Evolutionary conservation across 2,329 filamentous ascomycete species (phyloP), one percentile per base, ranked within the genome.

Genomic region (Xylariaceae sp.): DNA sequence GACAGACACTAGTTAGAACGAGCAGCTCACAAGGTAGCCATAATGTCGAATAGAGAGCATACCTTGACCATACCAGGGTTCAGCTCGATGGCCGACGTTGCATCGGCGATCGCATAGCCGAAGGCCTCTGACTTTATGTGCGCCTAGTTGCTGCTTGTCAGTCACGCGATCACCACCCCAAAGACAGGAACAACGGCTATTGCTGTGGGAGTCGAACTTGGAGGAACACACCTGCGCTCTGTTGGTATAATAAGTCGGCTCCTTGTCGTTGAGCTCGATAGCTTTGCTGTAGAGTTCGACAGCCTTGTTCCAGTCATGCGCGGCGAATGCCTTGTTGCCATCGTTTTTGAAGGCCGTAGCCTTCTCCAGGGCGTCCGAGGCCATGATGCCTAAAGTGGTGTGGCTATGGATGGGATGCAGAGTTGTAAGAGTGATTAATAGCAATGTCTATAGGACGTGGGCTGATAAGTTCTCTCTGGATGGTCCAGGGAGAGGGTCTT

Each of bases 121-220:
- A 91, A 97, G 17, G 92, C 84, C 71, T 99, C 94, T 36, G 92
- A 85, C 74, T 96, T 97, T 70, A 99, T 92, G 68, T 99, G 81
- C 57, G 89, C 89, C 90, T 96, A 48, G 22, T 18, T 45, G 45
- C 19, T 30, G 43, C 11, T 12, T 42, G 66, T 80, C 53, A 78
- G 76, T 75, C 71, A 76, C 69, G 68, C 70, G 70, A 74, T 63
- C 65, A 47, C 35, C 11, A 40, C 10, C 32, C 15, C 41, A 4
- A 5, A 7, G 30, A 38, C 14, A 32, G 9, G 10, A 31, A 27
- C 4, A 5, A 36, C 15, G 6, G 42, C 22, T 12, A 65, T 42
- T 39, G 43, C n/a, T 39, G 45, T 54, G 11, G 14, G 12, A 19
- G 43, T 31, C 39, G 17, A 22, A 19, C 22, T 10, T n/a, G 9